phyloP scores from a whole-genome alignment of 371 early-diverging fungal species.

The Synchytrium microbalum region DNA sequence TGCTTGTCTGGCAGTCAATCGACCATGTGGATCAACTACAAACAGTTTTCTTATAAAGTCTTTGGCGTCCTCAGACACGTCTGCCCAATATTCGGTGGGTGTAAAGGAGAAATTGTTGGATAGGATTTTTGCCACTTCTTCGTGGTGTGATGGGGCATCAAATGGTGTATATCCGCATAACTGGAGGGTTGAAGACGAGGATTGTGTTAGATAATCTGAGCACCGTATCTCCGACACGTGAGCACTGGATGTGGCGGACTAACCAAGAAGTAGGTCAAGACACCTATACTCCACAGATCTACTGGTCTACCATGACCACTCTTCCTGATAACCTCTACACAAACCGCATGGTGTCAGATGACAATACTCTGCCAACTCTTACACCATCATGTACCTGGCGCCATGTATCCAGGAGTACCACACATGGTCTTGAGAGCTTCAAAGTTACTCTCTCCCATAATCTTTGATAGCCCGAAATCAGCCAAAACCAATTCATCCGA shows the following conservation, averaged over 20 bases:
- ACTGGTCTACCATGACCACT: constrained; percentile 50
- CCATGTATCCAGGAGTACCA: constrained; percentile 50
- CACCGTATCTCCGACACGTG: no score
- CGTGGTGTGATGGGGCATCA: constrained; percentile 26
- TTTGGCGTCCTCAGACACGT: constrained; percentile 55
- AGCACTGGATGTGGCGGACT: no score
- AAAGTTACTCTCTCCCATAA: constrained; percentile 70
- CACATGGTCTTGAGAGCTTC: constrained; percentile 71
- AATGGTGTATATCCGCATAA: constrained; percentile 50
- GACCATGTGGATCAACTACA: constrained; percentile 12
- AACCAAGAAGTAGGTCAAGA: constrained; percentile 38
- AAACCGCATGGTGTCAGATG: constrained; percentile 9
- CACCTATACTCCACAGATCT: constrained; percentile 57
- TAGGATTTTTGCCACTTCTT: constrained; percentile 57
- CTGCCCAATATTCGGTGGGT: constrained; percentile 58
- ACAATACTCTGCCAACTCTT: background rate
- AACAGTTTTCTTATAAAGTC: constrained; percentile 43
- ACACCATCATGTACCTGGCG: constrained; percentile 23
- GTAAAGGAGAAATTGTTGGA: constrained; percentile 66
- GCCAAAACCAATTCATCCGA: constrained; percentile 70
- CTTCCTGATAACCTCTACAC: constrained; percentile 44
- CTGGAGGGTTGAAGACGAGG: background rate
- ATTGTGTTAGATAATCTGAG: no score
- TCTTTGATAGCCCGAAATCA: constrained; percentile 83
- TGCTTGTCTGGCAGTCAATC: constrained; percentile 12